Evolutionary conservation across 176 grass and related monocot species (phyloP).

Genomic region (Avena atlantica): DNA sequence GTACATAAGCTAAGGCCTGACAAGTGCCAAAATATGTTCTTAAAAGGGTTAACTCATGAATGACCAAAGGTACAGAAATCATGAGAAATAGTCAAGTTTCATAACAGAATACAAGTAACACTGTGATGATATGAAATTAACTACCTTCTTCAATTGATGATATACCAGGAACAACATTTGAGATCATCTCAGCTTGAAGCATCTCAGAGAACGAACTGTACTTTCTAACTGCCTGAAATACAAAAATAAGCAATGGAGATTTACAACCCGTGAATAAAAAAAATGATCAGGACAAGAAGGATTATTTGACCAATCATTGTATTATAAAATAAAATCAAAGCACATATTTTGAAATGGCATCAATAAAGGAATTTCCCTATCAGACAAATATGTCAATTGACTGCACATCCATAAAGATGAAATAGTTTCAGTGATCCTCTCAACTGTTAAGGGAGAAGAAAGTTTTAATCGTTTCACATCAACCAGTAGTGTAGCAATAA

Average conservation of each 20-base stretch:
- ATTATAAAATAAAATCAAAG: slow-evolving; percentile 18
- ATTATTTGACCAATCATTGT: slow-evolving; percentile 7
- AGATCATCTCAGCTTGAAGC: slow-evolving; percentile 72
- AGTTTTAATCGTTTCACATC: background rate
- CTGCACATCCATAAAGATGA: background rate
- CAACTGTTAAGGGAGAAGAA: background rate
- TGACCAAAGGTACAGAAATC: slow-evolving; percentile 7
- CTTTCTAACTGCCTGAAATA: slow-evolving; percentile 61
- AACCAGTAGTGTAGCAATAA: background rate
- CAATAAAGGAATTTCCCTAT: background rate
- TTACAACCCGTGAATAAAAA: slow-evolving; percentile 12
- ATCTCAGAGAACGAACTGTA: slow-evolving; percentile 81
- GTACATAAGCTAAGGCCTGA: background rate
- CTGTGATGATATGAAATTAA: slow-evolving; percentile 3
- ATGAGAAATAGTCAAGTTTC: slow-evolving; percentile 19
- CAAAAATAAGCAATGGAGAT: slow-evolving; percentile 22
- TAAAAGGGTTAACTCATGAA: slow-evolving; percentile 10
- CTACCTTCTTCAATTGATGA: slow-evolving; percentile 75
- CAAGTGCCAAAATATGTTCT: slow-evolving; percentile 29
- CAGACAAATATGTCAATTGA: background rate
- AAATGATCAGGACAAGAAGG: background rate
- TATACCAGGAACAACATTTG: slow-evolving; percentile 85
- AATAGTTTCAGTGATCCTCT: background rate
- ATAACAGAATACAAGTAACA: background rate
- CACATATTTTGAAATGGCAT: background rate